These are phyloP conservation scores for Boletus sp. DNA, from an alignment of 1,284 basidiomycete genomes.

Conservation along the genomic window DNA sequence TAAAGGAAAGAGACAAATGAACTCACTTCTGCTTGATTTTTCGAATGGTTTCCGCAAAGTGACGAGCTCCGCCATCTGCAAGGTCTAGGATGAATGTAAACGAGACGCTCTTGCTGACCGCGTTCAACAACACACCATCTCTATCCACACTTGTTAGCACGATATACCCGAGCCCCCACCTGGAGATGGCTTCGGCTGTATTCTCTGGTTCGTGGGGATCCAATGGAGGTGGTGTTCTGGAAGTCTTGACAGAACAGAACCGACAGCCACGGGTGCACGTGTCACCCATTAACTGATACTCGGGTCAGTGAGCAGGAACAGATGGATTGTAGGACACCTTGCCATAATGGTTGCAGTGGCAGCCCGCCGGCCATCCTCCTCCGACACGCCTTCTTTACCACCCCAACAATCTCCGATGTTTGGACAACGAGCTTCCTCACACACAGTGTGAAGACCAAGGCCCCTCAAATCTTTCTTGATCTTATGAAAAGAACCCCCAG, in stretches of 20 bases:
- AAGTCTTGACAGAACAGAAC: constrained; percentile 98
- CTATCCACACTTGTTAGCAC: constrained; percentile 96
- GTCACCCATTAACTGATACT: constrained; percentile 88
- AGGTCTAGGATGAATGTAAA: constrained; percentile 57
- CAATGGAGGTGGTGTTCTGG: constrained; percentile 80
- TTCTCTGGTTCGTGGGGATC: constrained; percentile 98
- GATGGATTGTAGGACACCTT: constrained; percentile 21
- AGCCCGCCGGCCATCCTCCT: constrained; percentile 70
- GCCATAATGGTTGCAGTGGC: constrained; percentile 99
- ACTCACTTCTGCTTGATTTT: constrained; percentile 92
- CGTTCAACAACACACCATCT: constrained; percentile 60
- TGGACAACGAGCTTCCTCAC: constrained; percentile 97
- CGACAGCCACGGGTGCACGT: constrained; percentile 97
- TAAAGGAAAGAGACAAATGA: not conserved
- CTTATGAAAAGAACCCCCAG: constrained; percentile 81
- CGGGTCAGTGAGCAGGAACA: constrained; percentile 8
- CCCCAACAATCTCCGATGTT: constrained; percentile 99
- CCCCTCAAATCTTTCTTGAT: constrained; percentile 96
- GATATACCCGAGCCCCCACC: constrained; percentile 98
- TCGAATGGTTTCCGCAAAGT: constrained; percentile 92
- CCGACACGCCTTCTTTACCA: constrained; percentile 72
- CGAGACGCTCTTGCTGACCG: not conserved
- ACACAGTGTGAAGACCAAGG: constrained; percentile 91
- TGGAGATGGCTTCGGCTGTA: constrained; percentile 95
- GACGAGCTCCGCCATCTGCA: constrained; percentile 85